Evolutionary conservation across 805 yeast genomes (phyloP).

Genomic region (Pichia heedii): DNA sequence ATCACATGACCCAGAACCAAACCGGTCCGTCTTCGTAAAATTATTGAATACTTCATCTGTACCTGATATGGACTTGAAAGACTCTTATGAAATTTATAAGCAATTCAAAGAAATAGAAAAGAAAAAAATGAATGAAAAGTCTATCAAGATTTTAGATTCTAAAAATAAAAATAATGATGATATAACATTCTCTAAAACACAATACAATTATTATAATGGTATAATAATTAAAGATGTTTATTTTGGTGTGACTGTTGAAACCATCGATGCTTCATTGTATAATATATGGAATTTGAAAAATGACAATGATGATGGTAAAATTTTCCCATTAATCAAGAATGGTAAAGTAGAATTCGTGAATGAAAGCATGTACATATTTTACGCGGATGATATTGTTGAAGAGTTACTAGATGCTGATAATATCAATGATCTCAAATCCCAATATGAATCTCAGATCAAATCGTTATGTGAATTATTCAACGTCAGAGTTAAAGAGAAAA

Average conservation of each 20-base stretch:
- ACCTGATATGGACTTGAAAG: slow-evolving; percentile 40
- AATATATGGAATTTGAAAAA: slow-evolving; percentile 5
- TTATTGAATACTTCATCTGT: slow-evolving; percentile 23
- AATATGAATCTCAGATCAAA: slow-evolving; percentile 36
- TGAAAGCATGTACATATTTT: slow-evolving; percentile 17
- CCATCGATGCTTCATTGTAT: slow-evolving; percentile 25
- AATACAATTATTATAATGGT: slow-evolving; percentile 37
- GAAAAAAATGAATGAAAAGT: slow-evolving; percentile 14
- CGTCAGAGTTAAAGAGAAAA: slow-evolving; percentile 28
- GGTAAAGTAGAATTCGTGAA: slow-evolving; percentile 13
- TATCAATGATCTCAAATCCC: slow-evolving; percentile 16
- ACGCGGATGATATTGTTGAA: slow-evolving; percentile 6
- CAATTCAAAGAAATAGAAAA: slow-evolving; percentile 21
- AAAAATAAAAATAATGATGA: background rate
- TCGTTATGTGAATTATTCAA: slow-evolving; percentile 30
- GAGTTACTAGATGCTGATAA: background rate
- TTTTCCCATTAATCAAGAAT: slow-evolving; percentile 3
- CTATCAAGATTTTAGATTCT: background rate
- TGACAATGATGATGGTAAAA: background rate
- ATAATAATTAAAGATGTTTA: slow-evolving; percentile 44
- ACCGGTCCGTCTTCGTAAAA: slow-evolving; percentile 59
- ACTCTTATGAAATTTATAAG: slow-evolving; percentile 31
- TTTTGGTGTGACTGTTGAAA: slow-evolving; percentile 42
- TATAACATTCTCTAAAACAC: background rate
- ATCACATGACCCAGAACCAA: slow-evolving; percentile 77